Percentiles rank a stretch among this genome's conserved stretches.
phyloP scores from a whole-genome alignment of 495 filamentous ascomycete species.

The Neohortaea acidophila region DNA sequence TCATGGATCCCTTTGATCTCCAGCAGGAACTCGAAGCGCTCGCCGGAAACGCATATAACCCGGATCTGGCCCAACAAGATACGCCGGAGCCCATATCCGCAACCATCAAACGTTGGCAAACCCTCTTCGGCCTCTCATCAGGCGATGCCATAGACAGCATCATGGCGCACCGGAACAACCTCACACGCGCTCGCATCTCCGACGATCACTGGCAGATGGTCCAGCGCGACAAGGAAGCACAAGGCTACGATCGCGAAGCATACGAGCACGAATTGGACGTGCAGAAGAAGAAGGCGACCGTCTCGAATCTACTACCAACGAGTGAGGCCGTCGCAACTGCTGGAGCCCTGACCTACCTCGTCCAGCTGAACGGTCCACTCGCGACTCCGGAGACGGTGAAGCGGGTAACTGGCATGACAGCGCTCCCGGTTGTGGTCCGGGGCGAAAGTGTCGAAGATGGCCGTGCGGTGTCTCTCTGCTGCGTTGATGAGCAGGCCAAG shows the following conservation, averaged over 20 bases:
- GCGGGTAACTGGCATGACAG: conserved; percentile 11
- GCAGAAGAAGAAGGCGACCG: conserved; percentile 12
- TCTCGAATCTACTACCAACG: conserved; percentile 6
- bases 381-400: conserved; percentile 11
- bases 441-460: conserved; percentile 11
- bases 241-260: conserved; percentile 19
- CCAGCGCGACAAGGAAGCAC: conserved; percentile 9
- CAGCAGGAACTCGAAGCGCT: conserved; percentile 11
- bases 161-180: conserved; percentile 15
- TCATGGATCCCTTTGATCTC: conserved; percentile 4
- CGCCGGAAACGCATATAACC: conserved; percentile 5
- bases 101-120: conserved; percentile 17
- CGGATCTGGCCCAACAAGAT: not conserved
- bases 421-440: conserved; percentile 6
- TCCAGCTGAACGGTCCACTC: conserved; percentile 16
- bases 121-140: conserved; percentile 12
- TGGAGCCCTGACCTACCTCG: conserved; percentile 7
- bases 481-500: conserved; percentile 6
- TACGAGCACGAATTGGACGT: conserved; percentile 20
- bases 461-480: conserved; percentile 5
- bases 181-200: conserved; percentile 18
- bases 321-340: conserved; percentile 1
- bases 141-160: conserved; percentile 14
- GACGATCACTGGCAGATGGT: conserved; percentile 19
- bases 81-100: conserved; percentile 3